Evolutionary conservation across 2,329 filamentous ascomycete species (phyloP), one percentile per base, ranked within the genome.

Genomic region (Stemphylium lycopersici): DNA sequence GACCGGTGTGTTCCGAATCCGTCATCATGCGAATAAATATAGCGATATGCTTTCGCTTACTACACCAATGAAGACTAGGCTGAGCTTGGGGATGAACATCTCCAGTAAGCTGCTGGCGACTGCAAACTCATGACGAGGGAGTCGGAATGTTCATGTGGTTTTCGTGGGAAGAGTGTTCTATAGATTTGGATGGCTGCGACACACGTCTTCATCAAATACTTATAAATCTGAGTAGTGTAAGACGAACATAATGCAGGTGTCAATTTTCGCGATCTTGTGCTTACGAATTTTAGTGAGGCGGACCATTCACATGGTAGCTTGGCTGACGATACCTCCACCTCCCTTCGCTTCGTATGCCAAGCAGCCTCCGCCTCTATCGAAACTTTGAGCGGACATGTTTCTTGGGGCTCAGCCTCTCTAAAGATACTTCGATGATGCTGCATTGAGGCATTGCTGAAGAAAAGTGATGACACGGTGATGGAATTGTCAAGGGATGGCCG

Each of bases 321-420:
- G 22, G 32, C 34, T 38, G 33, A 47, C 44, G 24, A 24, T n/a
- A 31, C 22, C 15, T 36, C 12, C 31, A 24, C 37, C 2, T 31
- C 37, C 16, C 26, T 22, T 34, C 11, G 7, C 34, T 39, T n/a
- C 16, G 16, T 26, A 18, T 15, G 29, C 31, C 31, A 12, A 41
- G 24, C 36, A 40, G 49, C 49, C 49, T 47, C 49, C 29, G 45
- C 48, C 31, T 31, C 41, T 41, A 33, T 32, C 40, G 49, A 47
- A 20, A 52, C 34, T 26, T 41, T 54, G 51, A 44, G 45, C 16
- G 24, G 11, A 24, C 24, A 15, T 20, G 22, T 42, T 10, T 32
- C 29, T 36, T 12, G 31, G 22, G 2, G 7, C 31, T 22, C 46
- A 39, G n/a, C 29, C 36, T 53, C 7, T 8, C 32, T 12, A 13